These are phyloP conservation scores for Candida pseudoviswanathii DNA, from an alignment of 1,139 yeast genomes.

Conservation along the genomic window DNA sequence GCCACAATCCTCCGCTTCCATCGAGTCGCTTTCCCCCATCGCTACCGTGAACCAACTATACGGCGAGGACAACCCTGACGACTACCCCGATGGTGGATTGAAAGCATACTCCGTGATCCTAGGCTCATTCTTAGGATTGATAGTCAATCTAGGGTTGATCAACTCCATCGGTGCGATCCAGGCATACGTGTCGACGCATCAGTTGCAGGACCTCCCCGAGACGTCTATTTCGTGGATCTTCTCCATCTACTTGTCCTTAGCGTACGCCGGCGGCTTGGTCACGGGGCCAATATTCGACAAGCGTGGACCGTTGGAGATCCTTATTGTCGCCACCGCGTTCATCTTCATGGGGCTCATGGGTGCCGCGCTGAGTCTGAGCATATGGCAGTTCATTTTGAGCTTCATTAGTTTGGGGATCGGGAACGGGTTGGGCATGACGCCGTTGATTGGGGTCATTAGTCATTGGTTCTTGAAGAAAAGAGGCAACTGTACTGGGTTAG, in stretches of 20 bases:
- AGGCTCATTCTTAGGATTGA: constrained; percentile 62
- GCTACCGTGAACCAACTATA: background rate
- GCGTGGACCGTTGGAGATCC: constrained; percentile 46
- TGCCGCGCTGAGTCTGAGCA: constrained; percentile 48
- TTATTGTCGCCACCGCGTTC: constrained; percentile 45
- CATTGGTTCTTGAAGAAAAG: constrained; percentile 59
- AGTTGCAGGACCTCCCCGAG: constrained; percentile 44
- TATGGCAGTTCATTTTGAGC: constrained; percentile 58
- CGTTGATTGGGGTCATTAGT: constrained; percentile 57
- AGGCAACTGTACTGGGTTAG: constrained; percentile 57
- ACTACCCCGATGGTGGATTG: constrained; percentile 67
- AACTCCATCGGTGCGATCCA: constrained; percentile 69
- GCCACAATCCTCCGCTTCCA: background rate
- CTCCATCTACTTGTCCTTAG: constrained; percentile 58
- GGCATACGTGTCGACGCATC: constrained; percentile 58
- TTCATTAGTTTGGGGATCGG: constrained; percentile 58
- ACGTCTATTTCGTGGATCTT: constrained; percentile 67
- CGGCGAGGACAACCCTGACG: constrained; percentile 10
- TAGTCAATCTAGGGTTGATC: constrained; percentile 60
- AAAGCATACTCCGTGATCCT: constrained; percentile 61
- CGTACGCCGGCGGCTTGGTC: constrained; percentile 59
- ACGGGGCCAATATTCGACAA: constrained; percentile 48
- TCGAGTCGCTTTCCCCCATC: background rate
- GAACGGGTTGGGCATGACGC: constrained; percentile 57
- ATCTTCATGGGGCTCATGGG: constrained; percentile 52